Base-by-base conservation (phyloP, 371 early-diverging fungal species). In the Mucor circinelloides region DNA sequence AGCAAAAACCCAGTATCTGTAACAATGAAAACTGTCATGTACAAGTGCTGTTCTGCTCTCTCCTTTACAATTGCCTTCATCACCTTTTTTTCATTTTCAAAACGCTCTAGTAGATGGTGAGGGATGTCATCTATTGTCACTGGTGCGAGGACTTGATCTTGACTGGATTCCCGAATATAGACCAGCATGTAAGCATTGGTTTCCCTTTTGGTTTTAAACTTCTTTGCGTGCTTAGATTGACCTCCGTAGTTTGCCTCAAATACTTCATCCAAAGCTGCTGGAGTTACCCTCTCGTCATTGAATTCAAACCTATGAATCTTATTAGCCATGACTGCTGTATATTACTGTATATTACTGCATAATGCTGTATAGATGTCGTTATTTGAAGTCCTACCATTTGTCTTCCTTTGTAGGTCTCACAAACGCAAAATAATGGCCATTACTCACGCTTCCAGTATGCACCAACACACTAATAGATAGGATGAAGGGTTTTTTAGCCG, bases 101-200 rank as follows among this genome's bases (percentile, higher is more conserved):
- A 69, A 56, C 86, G 50, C 13, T 58, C 36, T 15, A 65, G 50
- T 65, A 98, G 72, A 72, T 96, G 95, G 44, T 73, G 77, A 2
- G 97, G 97, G 38, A 95, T 89, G 64, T 95, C 93, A 3, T 78
- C 66, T 8, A 75, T 70, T 0, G 82, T 70, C 5, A 95, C 80
- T 0, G 88, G 89, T 25, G 78, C 82, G 57, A 97, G 75, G 3
- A 97, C 85, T 30, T 84, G 73, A 48, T 89, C 91, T 66, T 88
- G 70, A 55, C 85, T 79, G 8, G 83, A 67, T 73, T 95, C 89
- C 55, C 94, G 91, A 36, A 98, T 86, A 73, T 98, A 97, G 28
- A 97, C 96, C 74, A 97, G 83, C 97, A 98, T 97, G 81, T 98
- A 97, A 0, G 98, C 98, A 74, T 95, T 98, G 1, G 97, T 95